These are phyloP conservation scores for Eucommia ulmoides DNA, from an alignment of 257 asterid species.

Conservation along the genomic window DNA sequence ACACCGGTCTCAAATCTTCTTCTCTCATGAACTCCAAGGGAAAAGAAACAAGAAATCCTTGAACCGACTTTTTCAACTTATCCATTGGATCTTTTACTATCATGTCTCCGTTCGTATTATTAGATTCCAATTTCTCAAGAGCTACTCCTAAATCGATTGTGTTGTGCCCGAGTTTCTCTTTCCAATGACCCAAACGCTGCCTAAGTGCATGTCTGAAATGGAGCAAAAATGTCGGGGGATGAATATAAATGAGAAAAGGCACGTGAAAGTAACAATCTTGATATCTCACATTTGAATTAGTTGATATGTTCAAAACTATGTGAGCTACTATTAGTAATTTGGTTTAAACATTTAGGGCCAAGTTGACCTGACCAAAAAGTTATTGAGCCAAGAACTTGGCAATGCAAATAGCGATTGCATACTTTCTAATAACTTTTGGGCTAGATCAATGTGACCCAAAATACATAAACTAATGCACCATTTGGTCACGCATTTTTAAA, in stretches of 20 bases:
- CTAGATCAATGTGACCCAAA: no score
- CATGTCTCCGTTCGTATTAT: conserved; percentile 26
- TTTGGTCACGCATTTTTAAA: no score
- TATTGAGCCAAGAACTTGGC: no score
- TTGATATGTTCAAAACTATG: no score
- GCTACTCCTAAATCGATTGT: conserved; percentile 73
- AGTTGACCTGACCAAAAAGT: no score
- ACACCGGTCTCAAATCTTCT: conserved; percentile 77
- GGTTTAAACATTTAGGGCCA: no score
- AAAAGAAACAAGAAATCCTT: conserved; percentile 77
- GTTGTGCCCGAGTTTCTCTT: conserved; percentile 65
- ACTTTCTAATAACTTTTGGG: no score
- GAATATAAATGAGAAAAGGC: background rate
- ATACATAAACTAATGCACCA: no score
- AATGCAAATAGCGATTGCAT: no score
- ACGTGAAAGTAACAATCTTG: no score
- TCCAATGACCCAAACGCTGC: conserved; percentile 64
- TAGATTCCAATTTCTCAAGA: background rate
- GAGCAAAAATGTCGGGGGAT: background rate
- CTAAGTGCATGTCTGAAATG: conserved; percentile 53
- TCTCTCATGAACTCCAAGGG: conserved; percentile 85
- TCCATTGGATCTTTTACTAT: conserved; percentile 24
- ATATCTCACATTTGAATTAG: no score
- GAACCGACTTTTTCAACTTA: conserved; percentile 38
- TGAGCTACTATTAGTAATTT: no score